Evolutionary conservation across 208 protist genomes (phyloP), one percentile per base, ranked within the genome.

Genomic region (Tritrichomonas musculus): DNA sequence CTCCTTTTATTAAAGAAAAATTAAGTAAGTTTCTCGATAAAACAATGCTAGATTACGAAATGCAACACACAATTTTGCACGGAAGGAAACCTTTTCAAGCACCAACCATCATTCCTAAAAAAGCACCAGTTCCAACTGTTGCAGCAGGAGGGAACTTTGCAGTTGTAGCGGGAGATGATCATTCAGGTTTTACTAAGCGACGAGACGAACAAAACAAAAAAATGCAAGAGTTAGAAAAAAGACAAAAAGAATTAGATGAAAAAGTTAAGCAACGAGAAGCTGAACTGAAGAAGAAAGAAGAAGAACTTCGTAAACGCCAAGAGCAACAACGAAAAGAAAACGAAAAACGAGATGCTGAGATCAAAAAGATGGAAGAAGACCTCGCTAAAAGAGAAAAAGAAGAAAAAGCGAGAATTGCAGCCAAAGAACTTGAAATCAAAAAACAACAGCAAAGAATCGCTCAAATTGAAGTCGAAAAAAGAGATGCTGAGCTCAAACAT

Each of bases 21-120:
- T 20, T 82, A 1, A 47, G n/a, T 0, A 44, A 82, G 17, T 82
- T 82, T 30, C 39, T 82, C 3, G n/a, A 25, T 20, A 20, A 82
- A 82, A 82, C 73, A 82, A 8, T 82, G 20, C 33, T 82, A 30
- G 50, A 82, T 47, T 82, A 82, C 41, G 73, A 82, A 82, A 82
- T 82, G 73, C 73, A 82, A 30, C 73, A 82, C 30, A 82, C 73
- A 25, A 41, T 82, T 30, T 47, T 82, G 30, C 73, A 82, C 41
- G 73, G 73, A 20, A 25, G 73, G 1, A 82, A 82, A 82, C n/a
- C 73, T 50, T 82, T 82, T 53, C 39, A 33, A 47, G 73, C 73
- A 11, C n/a, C 73, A 49, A 82, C 73, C 17, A 75, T 75, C 41
- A 44, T 75, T 44, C 69, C 69, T 44, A 20, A 13, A 13, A 4